Conservation (phyloP, 257 asterid species). For the Euphrasia confusa region DNA sequence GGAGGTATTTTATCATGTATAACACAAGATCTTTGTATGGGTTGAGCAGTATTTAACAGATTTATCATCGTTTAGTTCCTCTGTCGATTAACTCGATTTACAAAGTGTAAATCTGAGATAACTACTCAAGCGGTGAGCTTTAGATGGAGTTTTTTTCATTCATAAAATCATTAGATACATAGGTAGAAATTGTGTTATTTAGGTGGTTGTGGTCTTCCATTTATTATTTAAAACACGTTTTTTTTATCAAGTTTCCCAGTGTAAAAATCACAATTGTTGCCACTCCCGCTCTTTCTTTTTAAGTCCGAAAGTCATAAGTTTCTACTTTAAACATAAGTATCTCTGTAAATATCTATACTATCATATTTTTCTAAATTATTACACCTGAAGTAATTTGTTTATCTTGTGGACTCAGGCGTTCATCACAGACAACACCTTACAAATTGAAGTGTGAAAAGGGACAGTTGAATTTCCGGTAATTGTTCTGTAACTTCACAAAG, state of each 20-base stretch:
- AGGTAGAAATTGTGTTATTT: not conserved
- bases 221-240: not conserved
- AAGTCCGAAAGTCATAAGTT: not conserved
- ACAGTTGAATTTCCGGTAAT: slow-evolving; percentile 35
- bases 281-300: too few species aligned
- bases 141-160: not conserved
- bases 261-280: not conserved
- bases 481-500: slow-evolving; percentile 7
- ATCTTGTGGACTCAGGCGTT: slow-evolving; percentile 41
- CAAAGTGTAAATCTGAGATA: not conserved
- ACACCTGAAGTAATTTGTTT: slow-evolving; percentile 11
- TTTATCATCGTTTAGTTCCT: slow-evolving; percentile 1
- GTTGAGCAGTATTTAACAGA: not conserved
- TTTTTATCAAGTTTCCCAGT: not conserved
- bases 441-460: slow-evolving; percentile 66
- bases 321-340: not conserved
- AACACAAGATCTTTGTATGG: not conserved
- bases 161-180: not conserved
- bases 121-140: not conserved
- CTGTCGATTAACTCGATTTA: not conserved
- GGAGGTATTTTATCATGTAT: slow-evolving; percentile 15
- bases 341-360: too few species aligned
- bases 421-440: slow-evolving; percentile 43
- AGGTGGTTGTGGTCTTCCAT: not conserved
- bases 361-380: not conserved